Percentiles rank a stretch among this genome's conserved stretches.
phyloP scores from a whole-genome alignment of 1,284 basidiomycete species.

The Veloboletus limbatus region DNA sequence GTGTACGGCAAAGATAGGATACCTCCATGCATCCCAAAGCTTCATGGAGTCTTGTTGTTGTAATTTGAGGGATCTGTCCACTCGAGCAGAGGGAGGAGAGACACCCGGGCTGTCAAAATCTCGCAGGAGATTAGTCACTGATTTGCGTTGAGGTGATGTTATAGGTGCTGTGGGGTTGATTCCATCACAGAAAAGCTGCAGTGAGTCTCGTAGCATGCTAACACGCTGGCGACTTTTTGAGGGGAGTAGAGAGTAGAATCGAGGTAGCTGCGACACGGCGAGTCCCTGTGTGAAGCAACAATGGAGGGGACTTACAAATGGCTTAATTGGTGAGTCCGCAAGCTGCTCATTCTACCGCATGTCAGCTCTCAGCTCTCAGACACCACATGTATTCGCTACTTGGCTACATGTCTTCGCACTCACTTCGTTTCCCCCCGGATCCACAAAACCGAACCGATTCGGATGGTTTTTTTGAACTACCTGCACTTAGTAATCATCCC shows the following conservation, averaged over 20 bases:
- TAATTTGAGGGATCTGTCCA: constrained; percentile 61
- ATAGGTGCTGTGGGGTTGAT: constrained; percentile 15
- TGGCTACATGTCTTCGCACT: constrained; percentile 3
- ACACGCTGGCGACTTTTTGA: neutral
- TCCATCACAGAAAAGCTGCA: constrained; percentile 19
- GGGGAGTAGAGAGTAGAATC: neutral
- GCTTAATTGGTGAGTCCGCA: too few relatives aligned
- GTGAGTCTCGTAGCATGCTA: constrained; percentile 27
- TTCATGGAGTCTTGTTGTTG: constrained; percentile 51
- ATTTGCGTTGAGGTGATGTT: constrained; percentile 15
- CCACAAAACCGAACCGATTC: neutral
- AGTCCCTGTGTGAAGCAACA: too few relatives aligned
- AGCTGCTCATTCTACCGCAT: neutral
- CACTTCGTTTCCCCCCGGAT: constrained; percentile 5
- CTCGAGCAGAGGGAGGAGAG: constrained; percentile 64
- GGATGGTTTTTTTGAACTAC: constrained; percentile 6
- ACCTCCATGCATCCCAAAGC: constrained; percentile 68
- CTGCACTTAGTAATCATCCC: constrained; percentile 76
- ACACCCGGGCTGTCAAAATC: constrained; percentile 68
- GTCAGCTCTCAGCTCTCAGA: constrained; percentile 11
- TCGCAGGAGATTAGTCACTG: constrained; percentile 39
- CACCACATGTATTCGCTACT: neutral
- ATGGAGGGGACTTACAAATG: neutral
- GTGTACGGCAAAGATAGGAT: constrained; percentile 56
- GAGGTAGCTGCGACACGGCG: too few relatives aligned